Evolutionary conservation across 441 rosid genomes (phyloP).

Genomic region (Erodium texanum): DNA sequence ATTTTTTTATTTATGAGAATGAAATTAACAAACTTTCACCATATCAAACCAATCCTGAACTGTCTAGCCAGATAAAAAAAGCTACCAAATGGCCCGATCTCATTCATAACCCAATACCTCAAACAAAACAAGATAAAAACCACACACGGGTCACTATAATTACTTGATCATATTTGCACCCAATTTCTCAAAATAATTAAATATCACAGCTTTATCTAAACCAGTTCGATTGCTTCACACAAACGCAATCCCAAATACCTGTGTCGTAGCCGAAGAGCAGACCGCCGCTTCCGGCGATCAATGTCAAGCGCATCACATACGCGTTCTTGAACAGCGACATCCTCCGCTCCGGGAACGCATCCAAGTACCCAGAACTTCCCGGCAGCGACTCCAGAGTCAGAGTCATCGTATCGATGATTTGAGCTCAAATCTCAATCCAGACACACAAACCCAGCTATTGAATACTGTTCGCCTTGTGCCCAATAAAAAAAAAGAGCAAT

Average conservation of each 20-base stretch:
- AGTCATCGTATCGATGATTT: neutral
- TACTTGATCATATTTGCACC: neutral
- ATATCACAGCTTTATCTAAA: neutral
- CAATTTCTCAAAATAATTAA: neutral
- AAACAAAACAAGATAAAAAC: neutral
- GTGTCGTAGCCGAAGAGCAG: slow-evolving; percentile 5
- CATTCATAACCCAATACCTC: neutral
- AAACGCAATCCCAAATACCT: neutral
- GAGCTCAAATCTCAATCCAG: neutral
- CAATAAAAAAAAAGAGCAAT: neutral
- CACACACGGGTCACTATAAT: neutral
- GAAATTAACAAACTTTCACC: neutral
- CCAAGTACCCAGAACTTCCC: slow-evolving; percentile 6
- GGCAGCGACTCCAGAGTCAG: slow-evolving; percentile 1
- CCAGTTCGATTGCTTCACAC: neutral
- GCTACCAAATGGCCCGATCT: neutral
- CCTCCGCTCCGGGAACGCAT: slow-evolving; percentile 3
- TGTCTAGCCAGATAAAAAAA: neutral
- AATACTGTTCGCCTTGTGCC: neutral
- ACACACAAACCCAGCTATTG: neutral
- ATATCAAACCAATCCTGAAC: neutral
- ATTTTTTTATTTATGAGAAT: neutral
- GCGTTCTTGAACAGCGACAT: slow-evolving; percentile 4
- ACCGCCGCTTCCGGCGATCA: slow-evolving; percentile 5
- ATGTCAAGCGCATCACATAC: neutral